Conservation (phyloP, 202 grass and related monocot genomes). For the Carex arenaria region DNA sequence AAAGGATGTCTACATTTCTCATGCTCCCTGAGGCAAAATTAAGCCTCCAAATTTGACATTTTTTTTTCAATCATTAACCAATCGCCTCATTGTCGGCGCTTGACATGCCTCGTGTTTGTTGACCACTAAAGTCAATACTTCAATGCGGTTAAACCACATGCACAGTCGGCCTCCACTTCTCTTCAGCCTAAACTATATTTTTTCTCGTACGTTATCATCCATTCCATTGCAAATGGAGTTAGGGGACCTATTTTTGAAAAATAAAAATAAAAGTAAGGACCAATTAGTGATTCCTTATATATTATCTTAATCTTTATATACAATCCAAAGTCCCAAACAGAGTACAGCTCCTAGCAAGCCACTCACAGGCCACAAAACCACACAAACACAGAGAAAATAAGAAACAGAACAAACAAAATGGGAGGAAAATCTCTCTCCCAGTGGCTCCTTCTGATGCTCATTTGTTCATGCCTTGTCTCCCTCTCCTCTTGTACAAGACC, state of each 20-base stretch:
- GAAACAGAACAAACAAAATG: conserved; percentile 12
- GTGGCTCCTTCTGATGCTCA: conserved; percentile 12
- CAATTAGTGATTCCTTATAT: not conserved
- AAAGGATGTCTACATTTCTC: not conserved
- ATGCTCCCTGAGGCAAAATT: not conserved
- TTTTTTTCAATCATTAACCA: not conserved
- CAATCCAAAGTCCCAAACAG: not conserved
- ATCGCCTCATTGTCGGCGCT: not conserved
- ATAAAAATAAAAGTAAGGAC: not conserved
- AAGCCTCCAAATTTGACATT: not conserved
- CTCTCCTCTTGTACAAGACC: conserved; percentile 5
- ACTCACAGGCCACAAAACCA: not conserved
- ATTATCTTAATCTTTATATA: not conserved
- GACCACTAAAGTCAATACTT: not conserved
- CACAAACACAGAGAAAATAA: not conserved
- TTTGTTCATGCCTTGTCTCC: not conserved
- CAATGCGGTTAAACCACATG: not conserved
- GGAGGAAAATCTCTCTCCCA: not conserved
- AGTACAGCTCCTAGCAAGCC: not conserved
- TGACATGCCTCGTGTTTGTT: not conserved
- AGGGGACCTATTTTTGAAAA: not conserved
- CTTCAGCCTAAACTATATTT: too few relatives aligned
- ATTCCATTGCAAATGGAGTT: too few relatives aligned
- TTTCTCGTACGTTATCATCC: too few relatives aligned
- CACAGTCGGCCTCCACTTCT: not conserved